These are phyloP conservation scores for Leptodontidium sp. DNA, from an alignment of 2,329 filamentous ascomycete species.

Conservation along the genomic window DNA sequence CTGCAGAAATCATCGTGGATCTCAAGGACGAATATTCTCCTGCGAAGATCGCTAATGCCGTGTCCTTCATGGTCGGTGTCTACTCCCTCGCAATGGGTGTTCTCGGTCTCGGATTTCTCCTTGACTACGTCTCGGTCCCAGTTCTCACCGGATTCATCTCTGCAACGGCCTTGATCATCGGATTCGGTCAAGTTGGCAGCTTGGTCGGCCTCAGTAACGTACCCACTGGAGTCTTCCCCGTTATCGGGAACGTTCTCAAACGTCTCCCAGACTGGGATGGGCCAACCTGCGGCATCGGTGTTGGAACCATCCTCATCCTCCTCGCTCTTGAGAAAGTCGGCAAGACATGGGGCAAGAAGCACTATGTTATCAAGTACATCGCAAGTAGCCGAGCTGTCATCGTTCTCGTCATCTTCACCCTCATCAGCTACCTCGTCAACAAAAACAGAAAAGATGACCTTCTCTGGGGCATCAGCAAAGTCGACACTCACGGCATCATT, in stretches of 20 bases:
- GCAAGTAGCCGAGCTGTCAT: conserved; percentile 68
- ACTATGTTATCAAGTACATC: conserved; percentile 64
- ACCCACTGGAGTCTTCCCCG: conserved; percentile 60
- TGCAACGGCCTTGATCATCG: conserved; percentile 70
- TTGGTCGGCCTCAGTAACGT: conserved; percentile 51
- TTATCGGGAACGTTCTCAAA: conserved; percentile 66
- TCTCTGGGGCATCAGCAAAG: conserved; percentile 65
- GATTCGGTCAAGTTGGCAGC: conserved; percentile 64
- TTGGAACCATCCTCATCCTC: conserved; percentile 59
- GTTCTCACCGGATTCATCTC: conserved; percentile 72
- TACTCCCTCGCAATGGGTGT: conserved; percentile 67
- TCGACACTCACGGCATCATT: conserved; percentile 62
- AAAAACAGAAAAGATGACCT: conserved; percentile 50
- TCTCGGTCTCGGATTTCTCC: conserved; percentile 68
- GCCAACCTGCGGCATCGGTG: conserved; percentile 65
- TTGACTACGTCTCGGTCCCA: conserved; percentile 72
- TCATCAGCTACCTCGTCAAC: conserved; percentile 70
- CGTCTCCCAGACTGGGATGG: conserved; percentile 65
- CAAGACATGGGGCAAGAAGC: conserved; percentile 65
- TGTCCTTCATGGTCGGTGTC: conserved; percentile 70
- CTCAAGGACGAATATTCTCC: conserved; percentile 60
- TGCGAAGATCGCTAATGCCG: conserved; percentile 65
- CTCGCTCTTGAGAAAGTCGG: conserved; percentile 64
- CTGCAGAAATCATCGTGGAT: conserved; percentile 65
- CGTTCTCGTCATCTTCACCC: conserved; percentile 67